Percentiles rank a stretch among this genome's conserved stretches.
These are phyloP conservation scores for Cocos nucifera DNA, from an alignment of 176 grass and related monocot genomes.

Conservation along the genomic window DNA sequence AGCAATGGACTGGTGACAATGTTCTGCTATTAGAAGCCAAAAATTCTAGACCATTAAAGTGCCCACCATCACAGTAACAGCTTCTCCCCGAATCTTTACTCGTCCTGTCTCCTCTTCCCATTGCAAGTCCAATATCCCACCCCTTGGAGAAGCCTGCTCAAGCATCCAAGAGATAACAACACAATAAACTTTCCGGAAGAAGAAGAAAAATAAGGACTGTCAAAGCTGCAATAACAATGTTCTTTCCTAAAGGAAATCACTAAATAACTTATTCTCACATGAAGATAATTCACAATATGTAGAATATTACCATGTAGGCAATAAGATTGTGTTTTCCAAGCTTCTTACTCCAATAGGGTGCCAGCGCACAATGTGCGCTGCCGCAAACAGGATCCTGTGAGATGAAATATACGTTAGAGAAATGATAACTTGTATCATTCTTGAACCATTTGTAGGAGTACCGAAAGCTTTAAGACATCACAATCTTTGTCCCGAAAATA, in stretches of 20 bases:
- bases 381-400: constrained; percentile 69
- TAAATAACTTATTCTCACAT: too few relatives aligned
- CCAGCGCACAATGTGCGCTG: constrained; percentile 52
- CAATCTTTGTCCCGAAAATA: too few relatives aligned
- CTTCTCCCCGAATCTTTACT: constrained; percentile 58
- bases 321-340: constrained; percentile 47
- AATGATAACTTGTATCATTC: too few relatives aligned
- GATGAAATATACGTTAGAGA: background rate
- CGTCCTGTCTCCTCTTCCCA: constrained; percentile 35
- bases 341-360: constrained; percentile 67
- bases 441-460: too few relatives aligned
- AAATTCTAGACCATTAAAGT: constrained; percentile 28
- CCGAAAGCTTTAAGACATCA: too few relatives aligned
- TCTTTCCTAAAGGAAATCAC: background rate
- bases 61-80: constrained; percentile 54
- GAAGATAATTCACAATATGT: background rate
- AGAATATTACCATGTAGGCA: constrained; percentile 42
- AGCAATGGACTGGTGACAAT: too few relatives aligned
- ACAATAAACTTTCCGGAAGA: background rate
- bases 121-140: constrained; percentile 48
- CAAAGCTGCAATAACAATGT: background rate
- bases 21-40: too few relatives aligned
- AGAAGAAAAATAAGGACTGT: background rate
- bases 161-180: background rate
- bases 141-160: constrained; percentile 48